Percentiles rank a stretch among this genome's conserved stretches.
phyloP scores from a whole-genome alignment of 2,329 filamentous ascomycete genomes.

The Scolecobasidium constrictum region DNA sequence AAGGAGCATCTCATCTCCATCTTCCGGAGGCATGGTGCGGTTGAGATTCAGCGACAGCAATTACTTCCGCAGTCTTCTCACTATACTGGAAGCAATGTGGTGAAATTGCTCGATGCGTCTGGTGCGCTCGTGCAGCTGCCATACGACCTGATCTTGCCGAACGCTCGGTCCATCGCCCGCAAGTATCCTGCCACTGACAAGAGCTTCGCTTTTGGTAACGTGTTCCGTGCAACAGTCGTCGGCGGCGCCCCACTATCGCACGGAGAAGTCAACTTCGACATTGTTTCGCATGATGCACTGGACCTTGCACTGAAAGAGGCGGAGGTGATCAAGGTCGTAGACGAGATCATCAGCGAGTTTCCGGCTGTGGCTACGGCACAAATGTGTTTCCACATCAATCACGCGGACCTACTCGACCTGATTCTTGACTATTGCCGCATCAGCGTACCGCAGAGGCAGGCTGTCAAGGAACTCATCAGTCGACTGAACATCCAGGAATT shows the following conservation, averaged over 20 bases:
- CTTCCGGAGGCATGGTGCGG: constrained; percentile 80
- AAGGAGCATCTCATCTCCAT: constrained; percentile 65
- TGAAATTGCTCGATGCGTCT: constrained; percentile 69
- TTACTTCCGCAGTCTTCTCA: constrained; percentile 75
- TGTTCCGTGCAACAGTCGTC: constrained; percentile 69
- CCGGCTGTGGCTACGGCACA: constrained; percentile 59
- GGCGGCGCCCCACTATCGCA: constrained; percentile 74
- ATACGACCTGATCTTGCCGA: constrained; percentile 81
- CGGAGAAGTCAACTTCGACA: constrained; percentile 92
- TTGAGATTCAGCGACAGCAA: constrained; percentile 63
- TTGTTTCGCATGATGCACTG: constrained; percentile 70
- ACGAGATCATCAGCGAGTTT: constrained; percentile 77
- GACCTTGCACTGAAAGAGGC: constrained; percentile 86
- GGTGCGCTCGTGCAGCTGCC: constrained; percentile 91
- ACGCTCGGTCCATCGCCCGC: constrained; percentile 74
- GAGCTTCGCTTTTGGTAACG: constrained; percentile 76
- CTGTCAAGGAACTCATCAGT: constrained; percentile 73
- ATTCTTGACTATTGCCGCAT: constrained; percentile 90
- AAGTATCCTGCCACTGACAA: constrained; percentile 55
- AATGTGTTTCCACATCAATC: constrained; percentile 86
- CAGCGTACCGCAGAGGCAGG: constrained; percentile 52
- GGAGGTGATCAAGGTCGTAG: constrained; percentile 85
- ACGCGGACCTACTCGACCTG: constrained; percentile 72
- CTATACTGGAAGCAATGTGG: constrained; percentile 58
- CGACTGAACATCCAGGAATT: constrained; percentile 73